Evolutionary conservation across 106 monocot species (phyloP).

Genomic region (Vanilla planifolia): DNA sequence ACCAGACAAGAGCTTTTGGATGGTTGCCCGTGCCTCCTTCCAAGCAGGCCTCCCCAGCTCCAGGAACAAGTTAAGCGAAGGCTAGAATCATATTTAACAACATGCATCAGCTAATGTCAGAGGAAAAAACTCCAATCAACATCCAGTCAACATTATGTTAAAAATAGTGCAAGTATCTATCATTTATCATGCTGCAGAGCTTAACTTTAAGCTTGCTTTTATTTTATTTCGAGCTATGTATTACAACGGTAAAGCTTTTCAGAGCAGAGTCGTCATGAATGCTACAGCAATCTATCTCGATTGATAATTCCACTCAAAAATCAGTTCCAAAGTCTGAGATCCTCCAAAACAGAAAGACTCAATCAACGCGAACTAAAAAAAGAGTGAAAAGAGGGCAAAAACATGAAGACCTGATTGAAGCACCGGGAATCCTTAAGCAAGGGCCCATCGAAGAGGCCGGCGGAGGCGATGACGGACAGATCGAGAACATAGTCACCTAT

Average conservation of each 20-base stretch:
- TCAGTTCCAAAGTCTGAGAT: not conserved
- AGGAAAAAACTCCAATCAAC: not conserved
- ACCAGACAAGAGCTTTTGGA: conserved; percentile 91
- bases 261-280: no score
- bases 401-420: conserved; percentile 75
- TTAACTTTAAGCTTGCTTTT: no score
- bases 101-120: not conserved
- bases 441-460: conserved; percentile 88
- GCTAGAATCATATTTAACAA: conserved; percentile 22
- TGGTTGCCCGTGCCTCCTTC: conserved; percentile 83
- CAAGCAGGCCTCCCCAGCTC: conserved; percentile 86
- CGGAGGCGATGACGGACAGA: conserved; percentile 61
- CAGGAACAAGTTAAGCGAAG: conserved; percentile 78
- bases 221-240: no score
- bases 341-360: not conserved
- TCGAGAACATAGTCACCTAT: conserved; percentile 91
- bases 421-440: conserved; percentile 48
- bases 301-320: not conserved
- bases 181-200: not conserved
- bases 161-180: not conserved
- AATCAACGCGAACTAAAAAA: not conserved
- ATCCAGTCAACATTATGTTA: not conserved
- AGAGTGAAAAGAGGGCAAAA: not conserved
- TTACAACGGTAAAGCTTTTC: no score
- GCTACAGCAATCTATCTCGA: no score